These are phyloP conservation scores for Panellus pusillus DNA, from an alignment of 768 basidiomycete genomes.

Conservation along the genomic window DNA sequence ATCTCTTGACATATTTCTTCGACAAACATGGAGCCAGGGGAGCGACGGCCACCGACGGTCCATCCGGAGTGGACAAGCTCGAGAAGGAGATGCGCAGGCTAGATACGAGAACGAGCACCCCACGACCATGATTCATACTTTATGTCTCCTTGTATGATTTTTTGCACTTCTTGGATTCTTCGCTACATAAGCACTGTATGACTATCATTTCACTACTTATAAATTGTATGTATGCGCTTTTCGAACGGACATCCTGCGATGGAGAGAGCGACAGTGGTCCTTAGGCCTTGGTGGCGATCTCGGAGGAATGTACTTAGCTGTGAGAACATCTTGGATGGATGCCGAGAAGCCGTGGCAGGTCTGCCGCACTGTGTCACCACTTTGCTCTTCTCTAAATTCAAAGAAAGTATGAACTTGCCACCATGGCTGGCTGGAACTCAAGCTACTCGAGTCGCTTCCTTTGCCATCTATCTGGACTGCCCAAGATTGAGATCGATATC, in stretches of 20 bases:
- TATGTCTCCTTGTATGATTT: constrained; percentile 5
- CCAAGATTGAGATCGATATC: no score
- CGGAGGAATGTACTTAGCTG: no score
- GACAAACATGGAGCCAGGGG: constrained; percentile 83
- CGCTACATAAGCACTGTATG: constrained; percentile 18
- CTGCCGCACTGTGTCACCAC: no score
- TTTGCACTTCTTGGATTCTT: constrained; percentile 10
- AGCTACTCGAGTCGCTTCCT: no score
- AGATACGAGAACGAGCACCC: constrained; percentile 78
- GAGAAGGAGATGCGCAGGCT: constrained; percentile 80
- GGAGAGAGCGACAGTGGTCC: no score
- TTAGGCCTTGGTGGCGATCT: no score
- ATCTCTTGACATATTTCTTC: constrained; percentile 84
- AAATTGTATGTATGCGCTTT: not conserved
- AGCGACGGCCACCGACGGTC: constrained; percentile 32
- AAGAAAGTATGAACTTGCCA: no score
- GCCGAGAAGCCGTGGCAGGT: no score
- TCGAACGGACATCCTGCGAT: not conserved
- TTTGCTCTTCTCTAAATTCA: no score
- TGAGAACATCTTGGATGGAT: no score
- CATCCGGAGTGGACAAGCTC: constrained; percentile 64
- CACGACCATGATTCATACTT: constrained; percentile 26
- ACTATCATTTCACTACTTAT: constrained; percentile 5
- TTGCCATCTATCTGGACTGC: no score
- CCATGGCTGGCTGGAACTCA: no score